Percentiles rank a stretch among this genome's conserved stretches.
Evolutionary conservation across 345 rosid genomes (phyloP).

Genomic region (Euclidium syriacum): DNA sequence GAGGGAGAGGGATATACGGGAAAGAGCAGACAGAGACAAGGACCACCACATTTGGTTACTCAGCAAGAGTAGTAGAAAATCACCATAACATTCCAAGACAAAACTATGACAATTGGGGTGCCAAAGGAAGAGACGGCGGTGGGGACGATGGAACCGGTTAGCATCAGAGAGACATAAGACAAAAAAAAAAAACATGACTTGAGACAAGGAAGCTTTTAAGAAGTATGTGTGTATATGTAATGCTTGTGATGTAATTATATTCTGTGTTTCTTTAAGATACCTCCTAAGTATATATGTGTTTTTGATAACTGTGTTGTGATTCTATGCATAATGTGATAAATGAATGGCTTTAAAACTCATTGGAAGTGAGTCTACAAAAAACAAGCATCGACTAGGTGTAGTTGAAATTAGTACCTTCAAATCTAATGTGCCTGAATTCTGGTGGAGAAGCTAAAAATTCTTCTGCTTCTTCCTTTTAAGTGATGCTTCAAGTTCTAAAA

Average conservation of each 20-base stretch:
- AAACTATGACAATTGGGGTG: conserved; percentile 33
- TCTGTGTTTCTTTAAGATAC: background rate
- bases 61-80: conserved; percentile 33
- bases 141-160: conserved; percentile 24
- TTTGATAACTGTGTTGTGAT: background rate
- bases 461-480: background rate
- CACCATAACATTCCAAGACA: conserved; percentile 51
- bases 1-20: conserved; percentile 13
- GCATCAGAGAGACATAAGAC: background rate
- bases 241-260: background rate
- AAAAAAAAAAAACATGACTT: background rate
- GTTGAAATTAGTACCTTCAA: background rate
- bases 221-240: background rate
- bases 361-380: background rate
- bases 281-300: background rate
- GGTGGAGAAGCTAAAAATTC: background rate
- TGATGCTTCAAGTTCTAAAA: too few relatives aligned
- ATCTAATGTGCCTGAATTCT: background rate
- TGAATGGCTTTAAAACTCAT: background rate
- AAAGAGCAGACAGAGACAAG: too few relatives aligned
- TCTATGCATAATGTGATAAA: background rate
- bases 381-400: background rate
- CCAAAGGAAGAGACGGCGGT: conserved; percentile 25
- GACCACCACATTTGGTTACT: too few relatives aligned
- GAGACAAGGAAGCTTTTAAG: conserved; percentile 9